Evolutionary conservation across 305 asterid genomes (phyloP), one percentile per base, ranked within the genome.

Genomic region (Euphrasia arctica): DNA sequence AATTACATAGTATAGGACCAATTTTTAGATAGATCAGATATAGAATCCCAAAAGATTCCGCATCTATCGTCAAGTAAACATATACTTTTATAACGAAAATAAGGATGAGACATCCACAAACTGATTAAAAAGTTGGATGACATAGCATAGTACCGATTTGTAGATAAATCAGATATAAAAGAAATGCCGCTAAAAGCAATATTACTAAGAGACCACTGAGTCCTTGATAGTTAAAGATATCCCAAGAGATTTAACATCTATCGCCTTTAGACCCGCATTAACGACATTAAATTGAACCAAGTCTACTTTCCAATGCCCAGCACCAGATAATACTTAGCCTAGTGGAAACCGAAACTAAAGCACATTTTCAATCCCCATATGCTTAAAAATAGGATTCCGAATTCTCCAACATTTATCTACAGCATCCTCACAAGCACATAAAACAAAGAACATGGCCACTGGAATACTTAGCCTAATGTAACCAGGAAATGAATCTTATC

Each of bases 361-460:
- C 36, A 9, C 18, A 70, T 2, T 43, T 45, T 47, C 27, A 48
- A 50, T 45, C 59, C 39, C 25, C 25, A 7, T 29, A 62, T 3
- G 67, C 66, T 36, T 60, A 15, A 36, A 52, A 15, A 1, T 34
- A 54, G 55, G 65, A n/a, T 54, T 47, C 52, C 43, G 54, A 67
- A 67, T 56, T 63, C 54, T 48, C 63, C 50, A 42, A 5, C 22
- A 27, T 25, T 51, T 57, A 39, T 71, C 50, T 32, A 52, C 11
- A 36, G 28, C 31, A 13, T 58, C 67, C 49, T 51, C 59, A 12
- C 25, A 58, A 63, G 66, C 51, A 34, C 32, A 56, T 62, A 28
- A 52, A 43, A 28, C 41, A 32, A 66, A 43, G 56, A 54, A 63
- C 65, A 63, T 39, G 47, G 25, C n/a, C 56, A 32, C 39, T 49